Evolutionary conservation across 768 basidiomycete species (phyloP), one percentile per base, ranked within the genome.

Genomic region (Stropharia rugosoannulata): DNA sequence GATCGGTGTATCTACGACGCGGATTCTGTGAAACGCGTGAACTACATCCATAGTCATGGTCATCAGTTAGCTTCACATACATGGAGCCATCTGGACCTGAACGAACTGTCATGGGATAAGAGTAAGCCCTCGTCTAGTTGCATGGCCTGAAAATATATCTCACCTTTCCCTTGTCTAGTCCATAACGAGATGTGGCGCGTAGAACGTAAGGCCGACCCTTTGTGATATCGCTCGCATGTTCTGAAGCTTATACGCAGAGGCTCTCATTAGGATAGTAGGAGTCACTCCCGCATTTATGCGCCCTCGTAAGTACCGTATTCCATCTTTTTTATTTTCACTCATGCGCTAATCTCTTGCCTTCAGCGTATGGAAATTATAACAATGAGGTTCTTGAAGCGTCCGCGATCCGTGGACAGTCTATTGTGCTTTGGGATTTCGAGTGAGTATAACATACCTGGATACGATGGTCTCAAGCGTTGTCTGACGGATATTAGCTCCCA

Each of bases 61-160:
- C 78, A 80, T 57, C 74, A 75, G 60, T 53, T 80, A 50, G 77
- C 68, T 5, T 78, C 77, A 22, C 78, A 80, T 55, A 79, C 77
- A 4, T 80, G 78, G 78, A 62, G 61, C 8, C 77, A 80, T 55
- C 62, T 63, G 12, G 61, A 75, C 42, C 64, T 79, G 2, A 59
- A 64, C 0, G 64, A 59, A 2, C 67, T 76, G 16, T 63, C 60
- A 1, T 63, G 62, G 63, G 68, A 69, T 25, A 62, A 76, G 59
- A 62, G 74, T 74, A 45, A 39, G 69, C 58, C 37, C 10, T 10
- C 16, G n/a, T n/a, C n/a, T 25, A 8, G 25, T 40, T 29, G 12
- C 25, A 47, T 39, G 19, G 4, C 42, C 25, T 18, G 7, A 12
- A 12, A 1, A 16, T 12, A 39, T 48, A 25, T 32, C 35, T 22